phyloP scores from a whole-genome alignment of 2,329 filamentous ascomycete genomes.

The Mariannaea sp. region DNA sequence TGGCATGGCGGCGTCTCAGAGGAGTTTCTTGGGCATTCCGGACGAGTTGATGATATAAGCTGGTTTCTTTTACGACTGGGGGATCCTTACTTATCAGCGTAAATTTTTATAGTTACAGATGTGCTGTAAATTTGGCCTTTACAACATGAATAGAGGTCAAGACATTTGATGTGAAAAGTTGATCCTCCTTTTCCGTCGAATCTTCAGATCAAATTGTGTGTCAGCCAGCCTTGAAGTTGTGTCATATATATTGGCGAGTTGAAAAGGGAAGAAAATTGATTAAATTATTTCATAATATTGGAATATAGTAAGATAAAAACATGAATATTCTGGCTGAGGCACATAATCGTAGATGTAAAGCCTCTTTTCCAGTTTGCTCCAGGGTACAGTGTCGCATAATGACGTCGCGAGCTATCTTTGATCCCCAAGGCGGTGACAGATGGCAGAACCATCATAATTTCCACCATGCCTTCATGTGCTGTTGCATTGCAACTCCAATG shows the following conservation, averaged over 20 bases:
- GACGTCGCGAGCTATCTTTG: conserved; percentile 4
- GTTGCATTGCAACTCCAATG: neutral
- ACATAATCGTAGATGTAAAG: too few species aligned
- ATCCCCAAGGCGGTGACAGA: conserved; percentile 20
- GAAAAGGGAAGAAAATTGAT: too few species aligned
- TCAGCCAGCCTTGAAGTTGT: too few species aligned
- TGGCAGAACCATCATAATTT: conserved; percentile 33
- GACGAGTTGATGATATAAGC: conserved; percentile 23
- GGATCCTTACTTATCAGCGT: conserved; percentile 18
- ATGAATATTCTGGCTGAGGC: too few species aligned
- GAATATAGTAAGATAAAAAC: too few species aligned
- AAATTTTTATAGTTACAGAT: conserved; percentile 13
- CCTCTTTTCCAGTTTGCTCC: too few species aligned
- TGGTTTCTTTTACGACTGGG: conserved; percentile 21
- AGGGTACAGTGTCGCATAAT: neutral
- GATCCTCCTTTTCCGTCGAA: too few species aligned
- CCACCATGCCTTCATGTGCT: neutral
- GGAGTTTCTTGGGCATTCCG: conserved; percentile 36
- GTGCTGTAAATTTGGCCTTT: conserved; percentile 4
- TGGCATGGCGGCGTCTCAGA: conserved; percentile 39
- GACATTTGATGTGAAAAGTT: too few species aligned
- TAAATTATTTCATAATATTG: too few species aligned
- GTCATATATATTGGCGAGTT: too few species aligned
- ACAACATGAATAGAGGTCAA: conserved; percentile 1
- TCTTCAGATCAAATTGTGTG: too few species aligned